Evolutionary conservation across 2,329 filamentous ascomycete genomes (phyloP), one percentile per base, ranked within the genome.

Genomic region (Chaetomiaceae sp.): DNA sequence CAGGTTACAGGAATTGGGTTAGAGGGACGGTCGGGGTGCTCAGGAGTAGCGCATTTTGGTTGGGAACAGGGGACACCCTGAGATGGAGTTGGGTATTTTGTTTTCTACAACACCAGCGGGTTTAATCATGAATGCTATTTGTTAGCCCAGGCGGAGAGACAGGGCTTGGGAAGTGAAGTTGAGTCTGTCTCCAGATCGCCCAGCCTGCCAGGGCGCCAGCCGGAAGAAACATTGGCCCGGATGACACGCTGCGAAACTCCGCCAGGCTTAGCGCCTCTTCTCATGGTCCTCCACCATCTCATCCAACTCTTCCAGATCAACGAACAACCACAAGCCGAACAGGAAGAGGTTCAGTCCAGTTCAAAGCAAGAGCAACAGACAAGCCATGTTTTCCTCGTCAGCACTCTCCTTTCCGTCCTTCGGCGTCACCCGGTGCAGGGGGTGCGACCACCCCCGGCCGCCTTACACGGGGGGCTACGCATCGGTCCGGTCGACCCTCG

Each of bases 11-110:
- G n/a, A n/a, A n/a, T 27, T 89, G 7, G 70, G 89, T 58, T 86
- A 89, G 66, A 70, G 85, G 21, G n/a, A 23, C 5, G 38, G 25
- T 27, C 6, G 25, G 25, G 10, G 6, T 27, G 25, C 6, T 27
- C 3, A 10, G 38, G 21, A 20, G 21, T 16, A 40, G 25, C n/a
- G n/a, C n/a, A n/a, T n/a, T n/a, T n/a, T n/a, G n/a, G 25, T 27
- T 17, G 21, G 38, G 16, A 27, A 7, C 20, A n/a, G 38, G 20
- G 14, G 16, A 3, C 3, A 16, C n/a, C 21, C 9, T 7, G 12
- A 6, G 3, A 16, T 40, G 21, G 14, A 40, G 38, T 40, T 40
- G 14, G 38, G 23, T 40, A 27, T 12, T 40, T 27, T 27, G 25
- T 27, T 7, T 27, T 27, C 10, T 6, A 7, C 25, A 3, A 10